Conservation (phyloP, 176 grass and related monocot species). For the Cocos nucifera region DNA sequence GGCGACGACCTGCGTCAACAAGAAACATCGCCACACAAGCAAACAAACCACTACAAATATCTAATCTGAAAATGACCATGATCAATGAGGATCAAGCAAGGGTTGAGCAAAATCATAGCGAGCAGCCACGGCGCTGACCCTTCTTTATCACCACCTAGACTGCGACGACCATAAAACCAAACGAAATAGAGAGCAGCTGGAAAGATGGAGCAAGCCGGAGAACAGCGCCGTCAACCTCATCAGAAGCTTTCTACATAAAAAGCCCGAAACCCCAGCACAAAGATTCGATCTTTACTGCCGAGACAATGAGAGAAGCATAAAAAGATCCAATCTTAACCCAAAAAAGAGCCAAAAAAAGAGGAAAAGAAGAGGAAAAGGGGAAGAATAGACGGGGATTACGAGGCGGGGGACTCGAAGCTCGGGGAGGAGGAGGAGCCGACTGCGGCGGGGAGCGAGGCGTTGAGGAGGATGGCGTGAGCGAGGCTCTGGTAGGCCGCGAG, state of each 20-base stretch:
- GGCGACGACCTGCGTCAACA: too few relatives aligned
- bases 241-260: slow-evolving; percentile 51
- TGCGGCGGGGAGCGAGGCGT: slow-evolving; percentile 56
- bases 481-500: slow-evolving; percentile 94
- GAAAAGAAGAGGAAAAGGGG: too few relatives aligned
- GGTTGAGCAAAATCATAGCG: slow-evolving; percentile 61
- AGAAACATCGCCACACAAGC: too few relatives aligned
- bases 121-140: slow-evolving; percentile 58
- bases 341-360: too few relatives aligned
- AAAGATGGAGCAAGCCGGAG: slow-evolving; percentile 63
- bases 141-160: slow-evolving; percentile 7
- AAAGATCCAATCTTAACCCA: too few relatives aligned
- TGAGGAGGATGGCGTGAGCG: slow-evolving; percentile 59
- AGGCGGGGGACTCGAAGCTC: slow-evolving; percentile 61
- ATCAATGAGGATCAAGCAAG: slow-evolving; percentile 71
- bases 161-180: slow-evolving; percentile 39
- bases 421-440: slow-evolving; percentile 55
- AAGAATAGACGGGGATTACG: slow-evolving; percentile 23
- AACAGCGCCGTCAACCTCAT: slow-evolving; percentile 87
- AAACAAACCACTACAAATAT: background rate
- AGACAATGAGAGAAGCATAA: too few relatives aligned
- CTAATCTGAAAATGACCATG: slow-evolving; percentile 84
- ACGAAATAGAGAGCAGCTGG: slow-evolving; percentile 62
- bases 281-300: background rate
- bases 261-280: background rate